These are phyloP conservation scores for Saccharomycopsis microspora DNA, from an alignment of 805 yeast species.

Conservation along the genomic window DNA sequence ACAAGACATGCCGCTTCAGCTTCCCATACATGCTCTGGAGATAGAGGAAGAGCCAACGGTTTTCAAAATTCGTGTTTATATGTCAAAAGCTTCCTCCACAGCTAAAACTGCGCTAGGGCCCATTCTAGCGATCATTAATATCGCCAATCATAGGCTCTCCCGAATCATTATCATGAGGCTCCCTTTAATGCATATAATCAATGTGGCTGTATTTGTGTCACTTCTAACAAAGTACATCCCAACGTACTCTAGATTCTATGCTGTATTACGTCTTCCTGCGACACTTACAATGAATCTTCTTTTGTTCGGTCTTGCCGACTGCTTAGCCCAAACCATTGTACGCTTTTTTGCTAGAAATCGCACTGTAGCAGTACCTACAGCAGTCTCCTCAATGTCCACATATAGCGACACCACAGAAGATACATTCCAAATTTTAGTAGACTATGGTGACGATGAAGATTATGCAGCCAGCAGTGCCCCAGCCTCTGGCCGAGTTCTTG, in stretches of 20 bases:
- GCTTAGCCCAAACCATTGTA: slow-evolving; percentile 69
- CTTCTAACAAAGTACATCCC: slow-evolving; percentile 43
- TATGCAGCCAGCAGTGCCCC: slow-evolving; percentile 17
- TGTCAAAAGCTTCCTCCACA: too few species aligned
- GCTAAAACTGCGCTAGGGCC: not conserved
- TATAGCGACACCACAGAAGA: slow-evolving; percentile 9
- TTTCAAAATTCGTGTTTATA: too few species aligned
- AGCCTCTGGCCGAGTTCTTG: not conserved
- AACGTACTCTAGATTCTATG: slow-evolving; percentile 49
- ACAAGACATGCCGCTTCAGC: too few species aligned
- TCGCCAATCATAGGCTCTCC: slow-evolving; percentile 16
- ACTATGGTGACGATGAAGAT: slow-evolving; percentile 24
- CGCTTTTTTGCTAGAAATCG: slow-evolving; percentile 19
- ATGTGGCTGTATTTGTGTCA: slow-evolving; percentile 36
- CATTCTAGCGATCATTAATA: slow-evolving; percentile 1
- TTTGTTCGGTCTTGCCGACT: slow-evolving; percentile 82
- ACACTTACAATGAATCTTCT: slow-evolving; percentile 72
- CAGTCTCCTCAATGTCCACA: slow-evolving; percentile 15
- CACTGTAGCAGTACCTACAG: slow-evolving; percentile 14
- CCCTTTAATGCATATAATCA: slow-evolving; percentile 45
- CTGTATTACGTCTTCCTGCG: slow-evolving; percentile 57
- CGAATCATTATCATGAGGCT: slow-evolving; percentile 31
- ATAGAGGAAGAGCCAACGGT: too few species aligned
- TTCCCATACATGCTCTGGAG: too few species aligned
- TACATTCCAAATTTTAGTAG: slow-evolving; percentile 17